Evolutionary conservation across 805 yeast genomes (phyloP), one percentile per base, ranked within the genome.

Genomic region (Ogataea trehalophila): DNA sequence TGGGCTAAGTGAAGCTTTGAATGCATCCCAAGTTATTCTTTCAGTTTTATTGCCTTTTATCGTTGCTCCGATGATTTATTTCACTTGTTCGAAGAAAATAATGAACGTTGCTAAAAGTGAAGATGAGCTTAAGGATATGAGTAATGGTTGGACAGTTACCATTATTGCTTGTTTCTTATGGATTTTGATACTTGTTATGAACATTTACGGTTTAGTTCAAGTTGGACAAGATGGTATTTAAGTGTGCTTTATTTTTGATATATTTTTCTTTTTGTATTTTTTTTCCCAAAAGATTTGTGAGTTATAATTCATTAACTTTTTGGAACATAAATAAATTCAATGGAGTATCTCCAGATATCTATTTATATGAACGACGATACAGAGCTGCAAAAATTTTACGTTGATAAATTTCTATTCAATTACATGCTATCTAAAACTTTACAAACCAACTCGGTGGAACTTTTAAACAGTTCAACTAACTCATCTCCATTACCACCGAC

Each of bases 21-120:
- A 87, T 60, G 81, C 87, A 13, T 79, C 90, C 0, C 96, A 88
- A 67, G 90, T 89, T 20, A 80, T 85, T 1, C 70, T 88, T 41
- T 86, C 95, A 1, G 75, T 88, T 41, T 70, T 87, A 44, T 71
- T 88, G 46, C 95, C 96, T 8, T 83, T 88, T 51, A 69, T 88
- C 45, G 79, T 87, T 6, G 90, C 92, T 1, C 96, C 96, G 4
- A 70, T 88, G 62, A 79, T 88, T 43, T 87, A 79, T 59, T 83
- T 88, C 65, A 88, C 96, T 1, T 78, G 87, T 46, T 71, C 71
- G 40, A 80, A 77, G 58, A 70, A 75, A 29, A 73, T 81, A 38
- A 89, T 88, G 96, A 71, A 59, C 40, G 75, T 80, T 14, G 74
- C 74, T 49, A 60, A 71, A 3, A 56, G 60, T 9, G 44, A 47